Evolutionary conservation across 2,329 filamentous ascomycete species (phyloP).

Genomic region (Trichoderma sp.): DNA sequence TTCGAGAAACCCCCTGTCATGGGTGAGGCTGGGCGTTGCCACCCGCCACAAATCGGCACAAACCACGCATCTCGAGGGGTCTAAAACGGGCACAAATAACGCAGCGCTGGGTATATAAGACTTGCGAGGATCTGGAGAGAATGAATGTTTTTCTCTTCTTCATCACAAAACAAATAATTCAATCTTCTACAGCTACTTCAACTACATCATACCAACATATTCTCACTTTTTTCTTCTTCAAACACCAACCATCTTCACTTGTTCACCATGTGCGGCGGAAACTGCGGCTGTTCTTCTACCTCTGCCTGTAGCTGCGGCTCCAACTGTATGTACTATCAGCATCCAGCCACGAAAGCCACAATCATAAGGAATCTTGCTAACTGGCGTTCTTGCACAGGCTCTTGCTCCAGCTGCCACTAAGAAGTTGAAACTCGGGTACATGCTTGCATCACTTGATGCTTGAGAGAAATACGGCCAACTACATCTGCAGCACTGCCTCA

Average conservation of each 20-base stretch:
- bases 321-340: conserved; percentile 31
- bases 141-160: neutral
- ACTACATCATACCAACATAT: neutral
- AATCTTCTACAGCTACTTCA: neutral
- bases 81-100: conserved; percentile 3
- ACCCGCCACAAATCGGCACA: conserved; percentile 17
- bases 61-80: conserved; percentile 15
- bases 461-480: neutral
- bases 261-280: conserved; percentile 35
- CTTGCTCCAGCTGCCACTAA: conserved; percentile 32
- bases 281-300: conserved; percentile 38
- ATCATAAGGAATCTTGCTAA: conserved; percentile 21
- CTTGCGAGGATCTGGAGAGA: neutral
- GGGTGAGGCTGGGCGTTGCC: neutral
- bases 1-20: neutral
- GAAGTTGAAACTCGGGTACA: neutral
- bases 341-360: neutral
- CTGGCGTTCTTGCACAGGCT: conserved; percentile 25
- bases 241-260: conserved; percentile 12
- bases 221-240: neutral
- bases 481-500: neutral
- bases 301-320: conserved; percentile 39
- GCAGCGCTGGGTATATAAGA: conserved; percentile 18
- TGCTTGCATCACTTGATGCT: neutral
- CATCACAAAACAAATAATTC: neutral